Percentiles rank a stretch among this genome's conserved stretches.
Evolutionary conservation across 495 filamentous ascomycete genomes (phyloP).

Genomic region (Neurospora intermedia): DNA sequence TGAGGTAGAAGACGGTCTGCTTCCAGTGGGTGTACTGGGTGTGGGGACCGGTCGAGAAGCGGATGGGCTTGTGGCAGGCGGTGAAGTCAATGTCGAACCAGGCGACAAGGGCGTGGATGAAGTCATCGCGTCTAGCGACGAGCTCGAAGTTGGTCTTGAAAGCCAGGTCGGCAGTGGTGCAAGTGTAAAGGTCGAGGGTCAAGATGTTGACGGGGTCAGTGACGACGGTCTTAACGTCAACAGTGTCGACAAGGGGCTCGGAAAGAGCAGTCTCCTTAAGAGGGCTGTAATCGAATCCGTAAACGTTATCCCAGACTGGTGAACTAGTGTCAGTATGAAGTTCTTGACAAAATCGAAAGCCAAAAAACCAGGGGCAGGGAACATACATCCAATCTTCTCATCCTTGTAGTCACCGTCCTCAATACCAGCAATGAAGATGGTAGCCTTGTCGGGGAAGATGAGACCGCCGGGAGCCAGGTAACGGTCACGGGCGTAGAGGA

Average conservation of each 20-base stretch:
- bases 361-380: background rate
- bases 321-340: constrained; percentile 13
- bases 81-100: constrained; percentile 99
- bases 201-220: constrained; percentile 58
- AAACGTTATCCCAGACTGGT: constrained; percentile 71
- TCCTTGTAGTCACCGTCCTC: constrained; percentile 77
- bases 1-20: constrained; percentile 85
- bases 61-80: constrained; percentile 79
- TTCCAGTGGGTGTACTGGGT: constrained; percentile 94
- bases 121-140: constrained; percentile 66
- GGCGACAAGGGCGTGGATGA: constrained; percentile 87
- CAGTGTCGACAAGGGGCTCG: constrained; percentile 61
- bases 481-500: constrained; percentile 76
- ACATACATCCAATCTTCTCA: constrained; percentile 56
- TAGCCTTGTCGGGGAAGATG: constrained; percentile 86
- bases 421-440: constrained; percentile 74
- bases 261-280: constrained; percentile 60
- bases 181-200: constrained; percentile 63
- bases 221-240: constrained; percentile 64
- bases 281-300: constrained; percentile 66
- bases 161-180: constrained; percentile 51
- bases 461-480: constrained; percentile 68
- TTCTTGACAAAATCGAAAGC: background rate
- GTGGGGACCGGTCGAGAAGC: constrained; percentile 79
- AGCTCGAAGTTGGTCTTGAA: constrained; percentile 59